Percentiles rank a stretch among this genome's conserved stretches.
Evolutionary conservation across 371 early-diverging fungal species (phyloP).

Genomic region (Dichotomocladium elegans): DNA sequence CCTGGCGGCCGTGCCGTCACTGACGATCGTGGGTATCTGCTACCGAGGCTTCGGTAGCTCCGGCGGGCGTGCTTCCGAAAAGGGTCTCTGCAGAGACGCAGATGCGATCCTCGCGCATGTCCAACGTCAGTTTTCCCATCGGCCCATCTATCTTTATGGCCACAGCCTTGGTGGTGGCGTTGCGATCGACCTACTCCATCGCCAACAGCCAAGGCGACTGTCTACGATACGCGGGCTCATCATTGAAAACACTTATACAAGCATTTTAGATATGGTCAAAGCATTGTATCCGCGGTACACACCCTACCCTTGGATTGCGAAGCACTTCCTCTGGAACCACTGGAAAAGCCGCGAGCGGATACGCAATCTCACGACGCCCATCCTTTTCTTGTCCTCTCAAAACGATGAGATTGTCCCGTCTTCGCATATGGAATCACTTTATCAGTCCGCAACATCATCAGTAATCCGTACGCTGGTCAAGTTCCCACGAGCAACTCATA

Average conservation of each 20-base stretch:
- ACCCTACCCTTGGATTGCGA: conserved; percentile 38
- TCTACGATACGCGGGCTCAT: conserved; percentile 21
- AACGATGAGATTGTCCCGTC: conserved; percentile 38
- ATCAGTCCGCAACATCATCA: conserved; percentile 4
- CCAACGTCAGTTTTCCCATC: conserved; percentile 1
- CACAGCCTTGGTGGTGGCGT: conserved; percentile 43
- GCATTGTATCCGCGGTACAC: conserved; percentile 36
- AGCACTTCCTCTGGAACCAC: conserved; percentile 30
- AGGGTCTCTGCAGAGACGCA: conserved; percentile 29
- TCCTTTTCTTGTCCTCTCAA: conserved; percentile 30
- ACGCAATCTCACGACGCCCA: conserved; percentile 11
- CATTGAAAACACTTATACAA: conserved; percentile 44
- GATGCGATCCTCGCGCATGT: conserved; percentile 18
- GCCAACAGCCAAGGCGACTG: neutral
- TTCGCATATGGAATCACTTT: conserved; percentile 19
- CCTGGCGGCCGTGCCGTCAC: conserved; percentile 7
- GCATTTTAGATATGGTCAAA: conserved; percentile 33
- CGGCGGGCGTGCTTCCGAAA: conserved; percentile 29
- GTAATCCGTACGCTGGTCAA: conserved; percentile 1
- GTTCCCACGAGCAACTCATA: conserved; percentile 22
- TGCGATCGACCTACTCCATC: conserved; percentile 16
- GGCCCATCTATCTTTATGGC: conserved; percentile 29
- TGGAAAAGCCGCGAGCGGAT: conserved; percentile 31
- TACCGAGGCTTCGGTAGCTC: conserved; percentile 43
- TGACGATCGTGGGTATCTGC: conserved; percentile 27